Evolutionary conservation across 768 basidiomycete species (phyloP), one percentile per base, ranked within the genome.

Genomic region (Suillus fuscotomentosus): DNA sequence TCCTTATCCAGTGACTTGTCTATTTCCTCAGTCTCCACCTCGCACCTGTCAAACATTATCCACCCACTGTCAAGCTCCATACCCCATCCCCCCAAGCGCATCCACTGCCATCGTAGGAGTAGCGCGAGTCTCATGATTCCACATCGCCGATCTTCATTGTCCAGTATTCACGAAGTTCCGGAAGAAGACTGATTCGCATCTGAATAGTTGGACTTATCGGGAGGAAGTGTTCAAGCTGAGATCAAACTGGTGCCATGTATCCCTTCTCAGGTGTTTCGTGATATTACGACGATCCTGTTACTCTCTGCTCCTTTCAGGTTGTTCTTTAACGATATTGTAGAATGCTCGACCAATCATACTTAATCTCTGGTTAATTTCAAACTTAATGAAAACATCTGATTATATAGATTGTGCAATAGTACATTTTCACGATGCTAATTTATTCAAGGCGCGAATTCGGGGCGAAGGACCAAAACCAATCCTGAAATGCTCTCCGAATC

Each of bases 81-180:
- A 31, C 15, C 54, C 34, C 9, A 15, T 36, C n/a, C 55, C 31
- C 41, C n/a, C 10, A 63, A 60, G n/a, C 51, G 62, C 22, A 66
- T 66, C 1, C 74, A 75, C 65, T 76, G 73, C 55, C 69, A 76
- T 53, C 70, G 75, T 66, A 59, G 66, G 61, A 76, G 75, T 60
- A 76, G 74, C 14, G 70, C 75, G 38, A 75, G 76, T 61, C 69
- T 73, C 8, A 66, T 71, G n/a, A 67, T 69, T 24, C 76, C 76
- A 51, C 36, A 67, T 22, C 74, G 76, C 67, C 70, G 69, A 60
- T 73, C 69, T 17, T 76, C 75, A 4, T 67, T 76, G 10, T 76
- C 75, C 1, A 76, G 75, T 8, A 76, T 76, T 59, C 70, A 47
- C 53, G 75, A 76, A 42, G 74, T 77, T 5, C 76, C 75, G 5